These are phyloP conservation scores for Stevia rebaudiana DNA, from an alignment of 140 eudicot species.

Conservation along the genomic window DNA sequence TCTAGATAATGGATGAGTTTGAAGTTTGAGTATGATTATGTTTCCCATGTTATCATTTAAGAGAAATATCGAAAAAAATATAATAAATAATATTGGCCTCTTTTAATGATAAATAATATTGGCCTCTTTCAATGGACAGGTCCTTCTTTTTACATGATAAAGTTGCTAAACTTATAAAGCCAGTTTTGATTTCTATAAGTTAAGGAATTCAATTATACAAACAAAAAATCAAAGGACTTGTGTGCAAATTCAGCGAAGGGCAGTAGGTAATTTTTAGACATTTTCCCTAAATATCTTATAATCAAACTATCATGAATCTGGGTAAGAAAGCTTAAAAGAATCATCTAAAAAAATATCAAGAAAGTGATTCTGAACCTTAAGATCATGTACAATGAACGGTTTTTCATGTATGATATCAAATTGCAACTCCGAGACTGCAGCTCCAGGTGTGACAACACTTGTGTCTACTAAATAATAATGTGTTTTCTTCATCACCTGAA, in stretches of 20 bases:
- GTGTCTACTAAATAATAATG: conserved; percentile 93
- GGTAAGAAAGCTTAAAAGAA: background rate
- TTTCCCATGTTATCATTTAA: background rate
- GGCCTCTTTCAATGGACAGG: background rate
- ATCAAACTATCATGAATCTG: background rate
- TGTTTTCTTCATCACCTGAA: conserved; percentile 97
- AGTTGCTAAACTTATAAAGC: background rate
- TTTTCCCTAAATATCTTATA: background rate
- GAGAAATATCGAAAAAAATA: background rate
- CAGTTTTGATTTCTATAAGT: background rate
- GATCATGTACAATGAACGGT: conserved; percentile 62
- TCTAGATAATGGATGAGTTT: too few species aligned
- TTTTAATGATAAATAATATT: too few species aligned
- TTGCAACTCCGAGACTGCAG: conserved; percentile 94
- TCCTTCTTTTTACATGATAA: background rate
- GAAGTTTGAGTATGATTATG: too few species aligned
- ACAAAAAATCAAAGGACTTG: background rate
- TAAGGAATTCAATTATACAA: background rate
- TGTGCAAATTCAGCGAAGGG: background rate
- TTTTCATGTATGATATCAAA: conserved; percentile 70
- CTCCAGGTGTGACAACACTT: conserved; percentile 78
- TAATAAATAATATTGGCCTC: too few species aligned
- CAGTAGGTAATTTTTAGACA: background rate
- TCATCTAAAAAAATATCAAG: background rate
- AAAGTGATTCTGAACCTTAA: conserved; percentile 48